These are phyloP conservation scores for Hyphopichia khmerensis DNA, from an alignment of 1,139 yeast genomes.

Conservation along the genomic window DNA sequence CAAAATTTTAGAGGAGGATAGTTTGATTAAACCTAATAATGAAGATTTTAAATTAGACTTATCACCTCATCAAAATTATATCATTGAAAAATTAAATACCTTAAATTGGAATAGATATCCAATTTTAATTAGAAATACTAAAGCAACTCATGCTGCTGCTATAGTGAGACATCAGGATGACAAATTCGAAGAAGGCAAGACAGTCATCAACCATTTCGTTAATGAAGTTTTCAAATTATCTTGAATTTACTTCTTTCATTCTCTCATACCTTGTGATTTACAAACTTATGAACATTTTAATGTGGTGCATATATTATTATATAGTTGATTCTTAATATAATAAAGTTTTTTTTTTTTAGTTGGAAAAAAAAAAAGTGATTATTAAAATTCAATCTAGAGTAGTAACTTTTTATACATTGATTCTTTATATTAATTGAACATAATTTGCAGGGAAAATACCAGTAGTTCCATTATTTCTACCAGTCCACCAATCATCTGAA, in stretches of 20 bases:
- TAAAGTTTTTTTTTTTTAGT: no score
- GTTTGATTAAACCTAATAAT: background rate
- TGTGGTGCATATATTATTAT: no score
- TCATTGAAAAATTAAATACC: slow-evolving; percentile 56
- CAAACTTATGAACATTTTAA: no score
- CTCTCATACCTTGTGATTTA: background rate
- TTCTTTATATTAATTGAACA: slow-evolving; percentile 69
- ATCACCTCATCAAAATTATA: slow-evolving; percentile 44
- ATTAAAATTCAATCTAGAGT: background rate
- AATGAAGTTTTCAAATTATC: slow-evolving; percentile 27
- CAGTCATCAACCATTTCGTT: slow-evolving; percentile 66
- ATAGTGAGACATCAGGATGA: slow-evolving; percentile 61
- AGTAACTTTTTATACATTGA: background rate
- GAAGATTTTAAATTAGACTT: slow-evolving; percentile 37
- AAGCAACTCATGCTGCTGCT: slow-evolving; percentile 77
- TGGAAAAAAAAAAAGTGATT: background rate
- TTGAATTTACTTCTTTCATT: slow-evolving; percentile 4
- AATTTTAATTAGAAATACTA: slow-evolving; percentile 62
- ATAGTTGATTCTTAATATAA: no score
- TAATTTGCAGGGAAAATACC: slow-evolving; percentile 98
- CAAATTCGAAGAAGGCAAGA: slow-evolving; percentile 63
- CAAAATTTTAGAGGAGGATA: no score
- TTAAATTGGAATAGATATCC: slow-evolving; percentile 72
- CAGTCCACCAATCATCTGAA: slow-evolving; percentile 99
- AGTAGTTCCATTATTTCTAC: slow-evolving; percentile 73